Evolutionary conservation across 1,284 basidiomycete genomes (phyloP).

Genomic region (Cryptococcus jaspeensis): DNA sequence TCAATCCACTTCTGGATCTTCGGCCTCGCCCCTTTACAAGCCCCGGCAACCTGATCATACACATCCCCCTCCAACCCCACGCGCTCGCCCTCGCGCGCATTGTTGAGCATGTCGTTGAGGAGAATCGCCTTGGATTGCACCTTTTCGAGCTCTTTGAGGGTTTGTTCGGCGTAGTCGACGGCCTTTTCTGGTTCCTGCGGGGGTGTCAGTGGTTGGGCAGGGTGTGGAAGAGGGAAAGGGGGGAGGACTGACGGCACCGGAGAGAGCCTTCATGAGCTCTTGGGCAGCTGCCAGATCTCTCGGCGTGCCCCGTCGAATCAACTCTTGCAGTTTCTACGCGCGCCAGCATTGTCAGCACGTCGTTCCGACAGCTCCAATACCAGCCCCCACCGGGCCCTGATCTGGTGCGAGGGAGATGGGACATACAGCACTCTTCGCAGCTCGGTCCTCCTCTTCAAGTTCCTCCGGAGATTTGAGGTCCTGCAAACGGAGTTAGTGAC

Average conservation of each 20-base stretch:
- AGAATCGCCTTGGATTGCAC: constrained; percentile 91
- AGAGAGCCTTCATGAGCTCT: constrained; percentile 94
- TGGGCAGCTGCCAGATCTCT: constrained; percentile 93
- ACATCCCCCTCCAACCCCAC: constrained; percentile 84
- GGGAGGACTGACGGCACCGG: constrained; percentile 65
- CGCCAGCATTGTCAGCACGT: background rate
- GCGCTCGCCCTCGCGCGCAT: constrained; percentile 75
- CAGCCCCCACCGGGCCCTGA: too few species aligned
- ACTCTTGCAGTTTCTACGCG: constrained; percentile 85
- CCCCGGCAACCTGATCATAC: constrained; percentile 91
- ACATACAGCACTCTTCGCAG: constrained; percentile 79
- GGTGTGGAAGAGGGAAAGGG: background rate
- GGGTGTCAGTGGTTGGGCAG: background rate
- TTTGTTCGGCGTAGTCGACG: constrained; percentile 88
- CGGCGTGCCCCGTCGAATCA: constrained; percentile 93
- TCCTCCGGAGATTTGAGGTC: constrained; percentile 93
- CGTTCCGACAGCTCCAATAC: background rate
- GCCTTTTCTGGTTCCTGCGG: constrained; percentile 81
- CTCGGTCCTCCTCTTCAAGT: constrained; percentile 91
- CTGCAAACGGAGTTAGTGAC: constrained; percentile 49
- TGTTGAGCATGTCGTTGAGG: constrained; percentile 95
- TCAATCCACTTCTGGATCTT: constrained; percentile 98
- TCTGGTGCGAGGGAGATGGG: too few species aligned
- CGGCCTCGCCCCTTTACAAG: constrained; percentile 80
- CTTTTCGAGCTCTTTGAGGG: constrained; percentile 86